Percentiles rank a stretch among this genome's conserved stretches.
Conservation (phyloP, 352 stramenopile genomes). For the Phytophthora podocarpi region DNA sequence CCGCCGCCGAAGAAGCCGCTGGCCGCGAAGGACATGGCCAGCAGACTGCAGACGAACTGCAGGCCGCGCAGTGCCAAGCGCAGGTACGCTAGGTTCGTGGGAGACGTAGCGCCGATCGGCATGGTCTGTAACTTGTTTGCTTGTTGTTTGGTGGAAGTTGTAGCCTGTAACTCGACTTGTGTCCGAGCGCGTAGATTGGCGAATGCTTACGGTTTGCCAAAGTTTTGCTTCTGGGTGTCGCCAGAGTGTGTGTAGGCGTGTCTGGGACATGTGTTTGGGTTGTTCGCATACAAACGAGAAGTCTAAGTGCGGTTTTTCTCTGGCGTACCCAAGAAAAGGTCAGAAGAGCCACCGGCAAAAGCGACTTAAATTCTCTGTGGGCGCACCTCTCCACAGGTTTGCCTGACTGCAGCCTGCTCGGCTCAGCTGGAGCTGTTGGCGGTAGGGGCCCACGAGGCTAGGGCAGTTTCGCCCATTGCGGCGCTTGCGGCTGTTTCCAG, state of each 20-base stretch:
- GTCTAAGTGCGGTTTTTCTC: slow-evolving; percentile 13
- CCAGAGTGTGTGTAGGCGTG: slow-evolving; percentile 1
- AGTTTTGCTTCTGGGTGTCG: background rate
- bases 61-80: slow-evolving; percentile 42
- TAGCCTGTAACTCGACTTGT: background rate
- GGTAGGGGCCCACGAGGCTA: too few species aligned
- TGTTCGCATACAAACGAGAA: slow-evolving; percentile 5
- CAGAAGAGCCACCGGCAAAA: slow-evolving; percentile 17
- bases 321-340: slow-evolving; percentile 23
- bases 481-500: slow-evolving; percentile 4
- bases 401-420: slow-evolving; percentile 4
- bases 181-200: slow-evolving; percentile 10
- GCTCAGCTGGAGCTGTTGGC: too few species aligned
- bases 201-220: slow-evolving; percentile 20
- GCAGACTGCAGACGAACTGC: slow-evolving; percentile 65
- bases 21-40: slow-evolving; percentile 54
- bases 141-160: background rate
- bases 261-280: slow-evolving; percentile 19
- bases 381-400: too few species aligned
- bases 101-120: slow-evolving; percentile 25
- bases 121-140: background rate
- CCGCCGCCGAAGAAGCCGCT: slow-evolving; percentile 32
- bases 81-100: slow-evolving; percentile 38
- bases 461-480: too few species aligned
- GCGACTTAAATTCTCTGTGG: slow-evolving; percentile 27